Evolutionary conservation across 805 yeast species (phyloP).

Genomic region (Wickerhamiella galacta): DNA sequence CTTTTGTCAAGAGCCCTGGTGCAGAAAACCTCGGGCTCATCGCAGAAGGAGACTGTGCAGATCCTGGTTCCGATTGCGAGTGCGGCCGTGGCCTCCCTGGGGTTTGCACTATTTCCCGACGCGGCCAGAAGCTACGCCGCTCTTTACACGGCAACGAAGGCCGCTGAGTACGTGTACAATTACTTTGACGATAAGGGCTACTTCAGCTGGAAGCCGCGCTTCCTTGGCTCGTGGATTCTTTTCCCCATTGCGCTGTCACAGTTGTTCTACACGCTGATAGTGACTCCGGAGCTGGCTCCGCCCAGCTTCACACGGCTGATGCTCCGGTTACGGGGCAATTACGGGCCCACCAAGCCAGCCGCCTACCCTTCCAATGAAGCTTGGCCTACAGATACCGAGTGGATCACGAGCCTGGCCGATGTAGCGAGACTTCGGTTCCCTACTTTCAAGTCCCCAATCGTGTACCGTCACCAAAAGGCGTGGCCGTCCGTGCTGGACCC

Average conservation of each 20-base stretch:
- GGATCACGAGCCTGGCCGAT: slow-evolving; percentile 19
- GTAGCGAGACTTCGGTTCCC: slow-evolving; percentile 21
- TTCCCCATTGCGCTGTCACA: slow-evolving; percentile 27
- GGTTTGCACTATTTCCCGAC: slow-evolving; percentile 16
- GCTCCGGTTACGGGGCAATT: slow-evolving; percentile 18
- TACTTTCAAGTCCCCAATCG: slow-evolving; percentile 17
- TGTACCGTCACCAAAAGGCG: slow-evolving; percentile 13
- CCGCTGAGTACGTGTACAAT: slow-evolving; percentile 23
- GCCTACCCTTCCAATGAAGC: slow-evolving; percentile 17
- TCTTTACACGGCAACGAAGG: slow-evolving; percentile 20
- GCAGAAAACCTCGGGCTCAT: not conserved
- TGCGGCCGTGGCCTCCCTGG: slow-evolving; percentile 4
- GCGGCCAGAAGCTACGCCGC: slow-evolving; percentile 16
- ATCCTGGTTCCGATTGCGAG: slow-evolving; percentile 2
- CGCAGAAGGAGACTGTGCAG: not conserved
- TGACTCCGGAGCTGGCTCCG: slow-evolving; percentile 23
- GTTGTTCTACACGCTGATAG: slow-evolving; percentile 22
- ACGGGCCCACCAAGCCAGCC: slow-evolving; percentile 18
- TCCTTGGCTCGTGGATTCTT: slow-evolving; percentile 25
- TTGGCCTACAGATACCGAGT: slow-evolving; percentile 22
- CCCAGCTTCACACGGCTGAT: slow-evolving; percentile 18
- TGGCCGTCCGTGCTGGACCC: slow-evolving; percentile 10
- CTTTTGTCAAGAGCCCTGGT: not conserved
- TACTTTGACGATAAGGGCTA: slow-evolving; percentile 21
- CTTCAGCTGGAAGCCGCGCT: slow-evolving; percentile 20